phyloP scores from a whole-genome alignment of 2,329 filamentous ascomycete species.

The Macroventuria anomochaeta region DNA sequence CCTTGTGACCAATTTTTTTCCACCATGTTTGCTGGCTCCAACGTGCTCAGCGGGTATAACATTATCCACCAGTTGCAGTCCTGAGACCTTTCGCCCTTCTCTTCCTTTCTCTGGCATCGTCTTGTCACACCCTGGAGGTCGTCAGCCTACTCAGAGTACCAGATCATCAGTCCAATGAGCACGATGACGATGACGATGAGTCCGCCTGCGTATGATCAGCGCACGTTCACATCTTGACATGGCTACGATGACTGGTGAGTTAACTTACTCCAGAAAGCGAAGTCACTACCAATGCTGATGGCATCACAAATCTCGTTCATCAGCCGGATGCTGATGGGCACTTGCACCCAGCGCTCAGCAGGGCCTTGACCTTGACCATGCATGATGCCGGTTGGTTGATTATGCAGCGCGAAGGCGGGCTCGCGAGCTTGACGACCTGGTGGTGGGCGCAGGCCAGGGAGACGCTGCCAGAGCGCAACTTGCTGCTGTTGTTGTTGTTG shows the following conservation, averaged over 20 bases:
- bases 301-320: conserved; percentile 8
- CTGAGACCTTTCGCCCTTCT: not conserved
- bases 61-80: not conserved
- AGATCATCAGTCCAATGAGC: not conserved
- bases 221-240: too few relatives aligned
- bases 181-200: not conserved
- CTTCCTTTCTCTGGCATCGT: not conserved
- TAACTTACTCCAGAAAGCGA: conserved; percentile 4
- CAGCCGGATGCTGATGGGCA: not conserved
- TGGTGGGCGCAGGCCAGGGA: not conserved
- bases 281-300: conserved; percentile 1
- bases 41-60: not conserved
- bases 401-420: not conserved
- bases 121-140: not conserved
- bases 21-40: conserved; percentile 4
- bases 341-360: not conserved
- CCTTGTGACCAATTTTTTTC: not conserved
- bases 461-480: not conserved
- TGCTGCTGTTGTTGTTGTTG: not conserved
- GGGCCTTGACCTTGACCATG: not conserved
- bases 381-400: not conserved
- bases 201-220: not conserved
- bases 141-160: not conserved
- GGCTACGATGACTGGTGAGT: too few relatives aligned
- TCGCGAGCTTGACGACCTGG: not conserved